Evolutionary conservation across 768 basidiomycete species (phyloP), one percentile per base, ranked within the genome.

Genomic region (Suillus clintonianus): DNA sequence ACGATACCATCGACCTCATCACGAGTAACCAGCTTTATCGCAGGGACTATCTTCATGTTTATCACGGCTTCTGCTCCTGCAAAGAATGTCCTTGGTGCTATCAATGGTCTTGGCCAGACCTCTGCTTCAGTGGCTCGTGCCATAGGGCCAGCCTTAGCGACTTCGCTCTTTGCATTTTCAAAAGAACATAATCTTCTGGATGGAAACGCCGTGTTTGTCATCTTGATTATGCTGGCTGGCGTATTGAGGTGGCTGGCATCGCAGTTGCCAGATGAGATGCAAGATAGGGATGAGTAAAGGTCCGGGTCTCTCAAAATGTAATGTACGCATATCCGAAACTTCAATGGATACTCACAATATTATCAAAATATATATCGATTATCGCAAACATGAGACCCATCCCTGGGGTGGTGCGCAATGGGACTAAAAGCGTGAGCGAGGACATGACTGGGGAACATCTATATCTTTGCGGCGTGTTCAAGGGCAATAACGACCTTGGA

Each of bases 51-150:
- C 24, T 76, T 77, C 64, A 70, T 79, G 65, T 77, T 69, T 63
- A 62, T 78, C 53, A 70, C 74, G 22, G 59, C 74, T 8, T 57
- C 76, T 2, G 66, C 75, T 9, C 75, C 76, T 7, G 73, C 67
- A 45, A 70, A 64, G 27, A 54, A 60, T 1, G 72, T 83, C 17
- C 75, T 89, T 11, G 86, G 84, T 1, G 79, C 84, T 4, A 79
- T 80, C 19, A 86, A 86, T 63, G 85, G 86, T 2, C 64, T 87
- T 36, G 85, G 80, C 5, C 87, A 89, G 71, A 83, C 86, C 69
- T 70, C 81, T 3, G 78, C 80, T 4, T 84, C 83, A 0, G 72
- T 79, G 4, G 76, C 82, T 66, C 79, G 88, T 41, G 77, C 84
- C 0, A 69, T 87, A 14, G 85, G 84, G 1, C 88, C 88, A 0